Evolutionary conservation across 306 rosid species (phyloP).

Genomic region (Ormosia emarginata): DNA sequence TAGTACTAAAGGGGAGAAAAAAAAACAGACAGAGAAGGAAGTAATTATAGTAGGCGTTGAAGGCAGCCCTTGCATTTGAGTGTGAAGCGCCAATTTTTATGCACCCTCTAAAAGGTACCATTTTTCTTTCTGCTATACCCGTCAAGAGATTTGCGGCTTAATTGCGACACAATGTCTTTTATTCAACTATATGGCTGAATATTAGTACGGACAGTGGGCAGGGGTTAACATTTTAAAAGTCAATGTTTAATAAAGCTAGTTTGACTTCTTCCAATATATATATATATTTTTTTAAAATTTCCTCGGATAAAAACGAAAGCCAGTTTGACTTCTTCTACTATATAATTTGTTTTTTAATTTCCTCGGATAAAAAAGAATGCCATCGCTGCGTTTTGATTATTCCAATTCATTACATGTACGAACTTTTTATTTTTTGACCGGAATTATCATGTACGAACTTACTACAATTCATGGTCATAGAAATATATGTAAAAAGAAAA

Average conservation of each 20-base stretch:
- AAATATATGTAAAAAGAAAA: too few relatives aligned
- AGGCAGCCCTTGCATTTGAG: background rate
- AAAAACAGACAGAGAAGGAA: background rate
- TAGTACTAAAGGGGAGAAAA: background rate
- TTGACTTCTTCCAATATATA: background rate
- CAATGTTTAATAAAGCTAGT: background rate
- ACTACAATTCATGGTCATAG: too few relatives aligned
- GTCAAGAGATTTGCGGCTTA: background rate
- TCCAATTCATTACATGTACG: too few relatives aligned
- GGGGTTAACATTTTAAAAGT: background rate
- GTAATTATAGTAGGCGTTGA: background rate
- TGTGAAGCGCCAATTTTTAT: background rate
- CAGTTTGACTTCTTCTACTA: background rate
- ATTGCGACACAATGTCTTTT: background rate
- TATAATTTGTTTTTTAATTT: too few relatives aligned
- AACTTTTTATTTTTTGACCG: too few relatives aligned
- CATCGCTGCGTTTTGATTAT: too few relatives aligned
- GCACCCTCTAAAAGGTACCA: background rate
- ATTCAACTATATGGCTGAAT: background rate
- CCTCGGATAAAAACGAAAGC: too few relatives aligned
- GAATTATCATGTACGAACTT: too few relatives aligned
- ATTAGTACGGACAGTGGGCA: background rate
- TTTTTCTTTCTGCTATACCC: background rate
- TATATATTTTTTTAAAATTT: too few relatives aligned
- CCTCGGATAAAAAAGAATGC: too few relatives aligned